Evolutionary conservation across 2,329 filamentous ascomycete species (phyloP).

Genomic region (Pseudonectria foliicola): DNA sequence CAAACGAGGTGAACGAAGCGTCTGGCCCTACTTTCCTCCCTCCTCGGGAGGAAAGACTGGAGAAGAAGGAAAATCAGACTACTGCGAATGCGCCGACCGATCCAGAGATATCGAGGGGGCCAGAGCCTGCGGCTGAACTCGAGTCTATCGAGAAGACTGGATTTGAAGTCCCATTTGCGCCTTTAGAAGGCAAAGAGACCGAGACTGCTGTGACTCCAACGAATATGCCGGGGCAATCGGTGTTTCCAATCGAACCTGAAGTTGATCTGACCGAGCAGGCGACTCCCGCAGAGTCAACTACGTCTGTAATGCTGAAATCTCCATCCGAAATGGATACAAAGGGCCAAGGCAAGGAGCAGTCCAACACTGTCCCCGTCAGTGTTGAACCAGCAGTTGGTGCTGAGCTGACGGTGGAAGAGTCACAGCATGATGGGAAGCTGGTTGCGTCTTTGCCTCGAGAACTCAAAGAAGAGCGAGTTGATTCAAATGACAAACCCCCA

Average conservation of each 20-base stretch:
- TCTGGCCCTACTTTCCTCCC: no score
- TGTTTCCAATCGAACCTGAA: not conserved
- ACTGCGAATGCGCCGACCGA: no score
- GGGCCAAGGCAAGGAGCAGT: not conserved
- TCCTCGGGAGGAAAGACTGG: not conserved
- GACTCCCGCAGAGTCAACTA: not conserved
- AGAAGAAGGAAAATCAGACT: not conserved
- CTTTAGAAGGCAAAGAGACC: no score
- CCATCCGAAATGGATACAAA: no score
- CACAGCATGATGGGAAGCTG: constrained; percentile 3
- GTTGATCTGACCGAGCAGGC: not conserved
- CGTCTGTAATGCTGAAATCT: no score
- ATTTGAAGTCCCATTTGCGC: no score
- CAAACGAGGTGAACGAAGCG: no score
- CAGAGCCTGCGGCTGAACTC: no score
- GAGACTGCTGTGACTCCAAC: not conserved
- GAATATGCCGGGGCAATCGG: not conserved
- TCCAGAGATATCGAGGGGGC: no score
- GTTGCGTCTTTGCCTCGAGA: constrained; percentile 3
- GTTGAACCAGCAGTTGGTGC: no score
- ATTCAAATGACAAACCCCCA: constrained; percentile 1
- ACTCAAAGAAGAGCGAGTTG: constrained; percentile 4
- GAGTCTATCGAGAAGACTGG: no score
- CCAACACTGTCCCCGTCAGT: no score
- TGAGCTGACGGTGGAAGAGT: not conserved